Conservation (phyloP, 2,329 filamentous ascomycete species). For the Chaetomium strumarium region DNA sequence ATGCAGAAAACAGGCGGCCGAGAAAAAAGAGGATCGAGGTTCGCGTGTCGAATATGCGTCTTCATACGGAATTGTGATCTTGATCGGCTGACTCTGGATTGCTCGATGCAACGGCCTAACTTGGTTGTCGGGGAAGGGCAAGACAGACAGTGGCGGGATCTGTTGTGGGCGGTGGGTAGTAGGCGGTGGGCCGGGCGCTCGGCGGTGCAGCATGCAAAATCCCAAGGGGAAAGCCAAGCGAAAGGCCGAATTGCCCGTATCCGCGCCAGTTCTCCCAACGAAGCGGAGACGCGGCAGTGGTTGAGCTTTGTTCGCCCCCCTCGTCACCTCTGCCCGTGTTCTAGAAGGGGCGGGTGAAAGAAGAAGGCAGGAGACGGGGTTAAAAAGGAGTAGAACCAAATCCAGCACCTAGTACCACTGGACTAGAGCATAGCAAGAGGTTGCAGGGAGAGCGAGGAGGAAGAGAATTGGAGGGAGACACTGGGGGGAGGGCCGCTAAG, state of each 20-base stretch:
- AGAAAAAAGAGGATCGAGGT: not conserved
- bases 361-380: not conserved
- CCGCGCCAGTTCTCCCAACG: constrained; percentile 2
- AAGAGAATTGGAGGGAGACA: constrained; percentile 7
- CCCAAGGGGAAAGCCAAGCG: constrained; percentile 7
- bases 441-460: constrained; percentile 10
- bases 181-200: constrained; percentile 1
- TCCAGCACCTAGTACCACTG: constrained; percentile 3
- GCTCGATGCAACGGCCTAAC: no score
- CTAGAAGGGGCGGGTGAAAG: not conserved
- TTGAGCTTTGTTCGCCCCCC: constrained; percentile 11
- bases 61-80: no score
- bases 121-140: no score
- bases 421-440: not conserved
- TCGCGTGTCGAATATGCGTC: not conserved
- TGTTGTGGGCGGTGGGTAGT: not conserved
- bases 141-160: not conserved
- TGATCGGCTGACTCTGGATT: no score
- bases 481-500: constrained; percentile 9
- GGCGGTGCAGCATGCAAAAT: constrained; percentile 8
- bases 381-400: not conserved
- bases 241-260: constrained; percentile 14
- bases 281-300: constrained; percentile 13
- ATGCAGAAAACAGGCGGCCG: not conserved
- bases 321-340: constrained; percentile 2